A percentile compares a stretch with the other conserved stretches of the same genome.
Evolutionary conservation across 768 basidiomycete species (phyloP).

Genomic region (Boletus sp.): DNA sequence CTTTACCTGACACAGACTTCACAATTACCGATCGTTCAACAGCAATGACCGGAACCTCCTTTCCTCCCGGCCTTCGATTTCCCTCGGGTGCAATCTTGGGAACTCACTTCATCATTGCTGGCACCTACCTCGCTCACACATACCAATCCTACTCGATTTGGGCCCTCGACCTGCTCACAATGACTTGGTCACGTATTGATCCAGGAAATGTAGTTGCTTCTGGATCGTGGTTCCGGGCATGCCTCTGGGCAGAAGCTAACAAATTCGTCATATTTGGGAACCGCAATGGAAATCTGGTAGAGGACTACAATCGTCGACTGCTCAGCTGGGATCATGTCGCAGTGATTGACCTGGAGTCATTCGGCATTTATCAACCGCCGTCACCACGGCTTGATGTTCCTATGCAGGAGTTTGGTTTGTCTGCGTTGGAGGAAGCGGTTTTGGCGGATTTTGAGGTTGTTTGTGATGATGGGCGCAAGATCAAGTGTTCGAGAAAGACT

Average conservation of each 20-base stretch:
- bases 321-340: constrained; percentile 92
- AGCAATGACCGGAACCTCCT: constrained; percentile 74
- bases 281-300: constrained; percentile 78
- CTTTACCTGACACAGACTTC: constrained; percentile 72
- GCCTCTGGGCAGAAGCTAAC: constrained; percentile 81
- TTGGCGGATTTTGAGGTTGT: constrained; percentile 91
- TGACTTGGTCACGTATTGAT: constrained; percentile 87
- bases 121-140: constrained; percentile 91
- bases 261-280: constrained; percentile 92
- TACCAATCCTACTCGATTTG: constrained; percentile 96
- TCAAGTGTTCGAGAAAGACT: constrained; percentile 79
- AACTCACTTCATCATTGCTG: constrained; percentile 87
- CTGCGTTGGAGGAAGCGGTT: constrained; percentile 74
- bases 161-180: constrained; percentile 81
- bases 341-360: constrained; percentile 87
- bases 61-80: constrained; percentile 94
- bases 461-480: constrained; percentile 83
- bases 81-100: constrained; percentile 93
- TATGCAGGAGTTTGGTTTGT: constrained; percentile 83
- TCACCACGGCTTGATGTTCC: constrained; percentile 57
- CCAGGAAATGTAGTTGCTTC: constrained; percentile 79
- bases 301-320: constrained; percentile 88
- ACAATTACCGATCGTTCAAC: constrained; percentile 76
- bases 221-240: constrained; percentile 95
- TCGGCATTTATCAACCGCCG: constrained; percentile 93